phyloP scores from a whole-genome alignment of 495 filamentous ascomycete genomes.

The Hamigera avellanea region DNA sequence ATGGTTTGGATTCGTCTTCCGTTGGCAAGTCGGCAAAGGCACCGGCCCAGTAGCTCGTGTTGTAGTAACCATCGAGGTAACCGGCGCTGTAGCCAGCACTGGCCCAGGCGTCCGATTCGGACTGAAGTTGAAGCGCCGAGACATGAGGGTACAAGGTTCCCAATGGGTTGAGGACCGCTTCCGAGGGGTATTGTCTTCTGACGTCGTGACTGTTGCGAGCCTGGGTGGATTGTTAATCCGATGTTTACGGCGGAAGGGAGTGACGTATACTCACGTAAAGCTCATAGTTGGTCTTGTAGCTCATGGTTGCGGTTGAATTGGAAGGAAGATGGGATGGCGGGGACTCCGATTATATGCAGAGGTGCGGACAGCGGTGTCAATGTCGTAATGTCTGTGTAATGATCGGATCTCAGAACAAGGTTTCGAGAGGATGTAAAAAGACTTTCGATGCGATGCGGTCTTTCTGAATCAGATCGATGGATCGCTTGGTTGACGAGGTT shows the following conservation, averaged over 20 bases:
- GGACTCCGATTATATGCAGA: constrained; percentile 1
- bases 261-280: constrained; percentile 21
- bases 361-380: no score
- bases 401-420: no score
- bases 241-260: neutral
- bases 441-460: no score
- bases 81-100: constrained; percentile 27
- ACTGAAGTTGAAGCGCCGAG: constrained; percentile 25
- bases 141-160: constrained; percentile 30
- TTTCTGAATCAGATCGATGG: no score
- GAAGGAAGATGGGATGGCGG: neutral
- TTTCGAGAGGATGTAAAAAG: no score
- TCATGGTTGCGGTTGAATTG: constrained; percentile 13
- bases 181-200: constrained; percentile 15
- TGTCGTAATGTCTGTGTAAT: no score
- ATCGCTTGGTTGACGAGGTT: no score
- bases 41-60: constrained; percentile 15
- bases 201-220: constrained; percentile 17
- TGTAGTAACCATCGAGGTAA: constrained; percentile 22
- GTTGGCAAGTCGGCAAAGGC: constrained; percentile 15
- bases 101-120: constrained; percentile 15
- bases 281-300: constrained; percentile 37
- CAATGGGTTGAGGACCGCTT: constrained; percentile 28
- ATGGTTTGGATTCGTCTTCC: neutral
- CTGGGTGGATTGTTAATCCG: constrained; percentile 4